Evolutionary conservation across 2,329 filamentous ascomycete genomes (phyloP).

Genomic region (Hypoxylon rubiginosum): DNA sequence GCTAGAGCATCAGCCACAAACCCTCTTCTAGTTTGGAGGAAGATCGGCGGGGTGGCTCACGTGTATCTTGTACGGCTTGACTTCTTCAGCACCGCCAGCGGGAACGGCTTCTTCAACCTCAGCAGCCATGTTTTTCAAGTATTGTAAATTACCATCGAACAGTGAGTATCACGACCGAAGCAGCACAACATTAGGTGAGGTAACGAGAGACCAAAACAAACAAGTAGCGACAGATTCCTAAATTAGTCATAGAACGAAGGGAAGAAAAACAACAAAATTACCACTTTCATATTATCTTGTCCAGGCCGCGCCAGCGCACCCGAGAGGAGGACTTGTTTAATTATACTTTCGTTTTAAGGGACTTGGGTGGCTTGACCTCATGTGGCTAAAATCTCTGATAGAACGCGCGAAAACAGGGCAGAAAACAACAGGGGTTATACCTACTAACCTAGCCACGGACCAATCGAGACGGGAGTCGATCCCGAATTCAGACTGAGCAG

Average conservation of each 20-base stretch:
- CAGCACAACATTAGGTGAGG: slow-evolving; percentile 29
- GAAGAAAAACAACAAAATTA: slow-evolving; percentile 35
- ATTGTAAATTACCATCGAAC: slow-evolving; percentile 25
- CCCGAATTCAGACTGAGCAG: slow-evolving; percentile 35
- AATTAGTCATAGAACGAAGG: slow-evolving; percentile 15
- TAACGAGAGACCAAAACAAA: slow-evolving; percentile 31
- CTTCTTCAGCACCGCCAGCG: slow-evolving; percentile 56
- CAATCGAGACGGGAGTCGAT: slow-evolving; percentile 35
- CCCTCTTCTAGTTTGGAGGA: slow-evolving; percentile 1
- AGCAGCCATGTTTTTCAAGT: slow-evolving; percentile 43
- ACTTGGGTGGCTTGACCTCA: slow-evolving; percentile 50
- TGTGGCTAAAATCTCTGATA: slow-evolving; percentile 49
- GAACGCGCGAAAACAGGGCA: slow-evolving; percentile 47
- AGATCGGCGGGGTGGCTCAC: slow-evolving; percentile 56
- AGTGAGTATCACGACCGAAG: slow-evolving; percentile 28
- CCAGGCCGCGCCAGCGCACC: slow-evolving; percentile 26
- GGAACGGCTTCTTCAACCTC: slow-evolving; percentile 47
- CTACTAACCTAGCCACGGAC: slow-evolving; percentile 20
- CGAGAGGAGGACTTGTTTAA: slow-evolving; percentile 40
- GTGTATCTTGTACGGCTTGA: slow-evolving; percentile 69
- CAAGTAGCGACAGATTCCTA: slow-evolving; percentile 31
- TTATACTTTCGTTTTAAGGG: slow-evolving; percentile 48
- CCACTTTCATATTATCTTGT: slow-evolving; percentile 24
- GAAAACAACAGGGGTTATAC: slow-evolving; percentile 40
- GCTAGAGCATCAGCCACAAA: slow-evolving; percentile 48